A percentile compares a stretch with the other conserved stretches of the same genome.
phyloP scores from a whole-genome alignment of 2,329 filamentous ascomycete species.

The Geoglossum cookeanum region DNA sequence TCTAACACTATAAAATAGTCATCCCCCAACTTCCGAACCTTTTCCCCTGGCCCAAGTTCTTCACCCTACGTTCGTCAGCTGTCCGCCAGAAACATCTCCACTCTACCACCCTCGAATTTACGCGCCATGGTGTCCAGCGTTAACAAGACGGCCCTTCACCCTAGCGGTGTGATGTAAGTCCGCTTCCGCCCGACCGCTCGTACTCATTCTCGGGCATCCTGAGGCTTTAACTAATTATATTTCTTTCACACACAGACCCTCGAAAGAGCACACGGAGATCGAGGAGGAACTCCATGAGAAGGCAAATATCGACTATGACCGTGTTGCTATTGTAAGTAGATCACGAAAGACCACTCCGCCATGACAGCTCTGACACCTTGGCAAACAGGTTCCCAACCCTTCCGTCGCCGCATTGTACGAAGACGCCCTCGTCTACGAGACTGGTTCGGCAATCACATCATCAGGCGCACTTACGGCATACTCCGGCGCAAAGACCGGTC shows the following conservation, averaged over 20 bases:
- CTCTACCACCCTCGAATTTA: constrained; percentile 38
- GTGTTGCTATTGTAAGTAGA: constrained; percentile 75
- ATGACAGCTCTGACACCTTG: not conserved
- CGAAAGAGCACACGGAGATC: constrained; percentile 81
- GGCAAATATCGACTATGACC: constrained; percentile 97
- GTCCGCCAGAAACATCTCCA: constrained; percentile 34
- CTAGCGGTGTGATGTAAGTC: constrained; percentile 72
- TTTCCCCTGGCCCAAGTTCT: constrained; percentile 24
- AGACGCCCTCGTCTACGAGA: constrained; percentile 97
- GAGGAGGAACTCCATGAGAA: constrained; percentile 95
- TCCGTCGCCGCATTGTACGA: constrained; percentile 93
- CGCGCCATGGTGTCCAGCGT: constrained; percentile 37
- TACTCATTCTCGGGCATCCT: constrained; percentile 8
- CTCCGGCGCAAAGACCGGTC: constrained; percentile 94
- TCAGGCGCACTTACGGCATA: constrained; percentile 90
- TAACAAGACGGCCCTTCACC: constrained; percentile 87
- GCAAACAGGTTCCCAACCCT: constrained; percentile 56
- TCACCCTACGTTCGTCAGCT: constrained; percentile 39
- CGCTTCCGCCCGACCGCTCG: constrained; percentile 7
- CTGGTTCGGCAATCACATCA: constrained; percentile 90
- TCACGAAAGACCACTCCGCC: not conserved
- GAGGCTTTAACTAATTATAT: constrained; percentile 8
- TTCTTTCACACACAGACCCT: constrained; percentile 36
- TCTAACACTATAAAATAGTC: constrained; percentile 7
- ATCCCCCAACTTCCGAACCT: constrained; percentile 1